Evolutionary conservation across 1,284 basidiomycete genomes (phyloP), one percentile per base, ranked within the genome.

Genomic region (Puccinia polysora): DNA sequence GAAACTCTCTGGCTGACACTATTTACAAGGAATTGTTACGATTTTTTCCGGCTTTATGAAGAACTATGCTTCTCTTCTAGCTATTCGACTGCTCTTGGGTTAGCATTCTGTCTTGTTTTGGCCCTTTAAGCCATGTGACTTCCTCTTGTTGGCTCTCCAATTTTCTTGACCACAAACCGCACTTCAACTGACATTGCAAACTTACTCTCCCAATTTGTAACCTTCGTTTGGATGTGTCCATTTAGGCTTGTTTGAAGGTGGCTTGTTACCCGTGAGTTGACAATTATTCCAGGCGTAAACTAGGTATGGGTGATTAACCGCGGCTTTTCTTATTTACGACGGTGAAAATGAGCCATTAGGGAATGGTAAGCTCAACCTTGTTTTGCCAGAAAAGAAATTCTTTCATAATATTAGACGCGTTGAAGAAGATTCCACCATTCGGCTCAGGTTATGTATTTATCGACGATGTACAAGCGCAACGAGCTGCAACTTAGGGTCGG

Each of bases 401-500:
- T n/a, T n/a, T n/a, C n/a, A n/a, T n/a, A n/a, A n/a, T n/a, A n/a
- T n/a, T n/a, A n/a, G n/a, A n/a, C n/a, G 8, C 40, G 40, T 28
- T 65, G 23, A 40, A 38, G n/a, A 1, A 18, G 14, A 53, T 25
- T 56, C 23, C 4, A 20, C 47, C 2, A 18, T 6, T 8, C 8
- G 14, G 20, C 14, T 53, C 2, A 70, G 68, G 58, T 70, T 28
- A 10, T 62, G 8, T 53, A 60, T 62, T 58, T 70, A 2, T 70
- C 68, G 53, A 70, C 68, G 4, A 45, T 70, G 34, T 70, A 70
- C 25, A 70, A 53, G 43, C 28, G 40, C 8, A 47, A 70, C n/a
- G 68, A 70, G 49, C 56, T 70, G 20, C 68, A 70, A 59, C 56
- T 70, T 14, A 49, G 68, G n/a, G 68, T 70, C 0, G 68, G 68